Base-by-base conservation (phyloP, 1,284 basidiomycete species). In the Naganishia liquefaciens region DNA sequence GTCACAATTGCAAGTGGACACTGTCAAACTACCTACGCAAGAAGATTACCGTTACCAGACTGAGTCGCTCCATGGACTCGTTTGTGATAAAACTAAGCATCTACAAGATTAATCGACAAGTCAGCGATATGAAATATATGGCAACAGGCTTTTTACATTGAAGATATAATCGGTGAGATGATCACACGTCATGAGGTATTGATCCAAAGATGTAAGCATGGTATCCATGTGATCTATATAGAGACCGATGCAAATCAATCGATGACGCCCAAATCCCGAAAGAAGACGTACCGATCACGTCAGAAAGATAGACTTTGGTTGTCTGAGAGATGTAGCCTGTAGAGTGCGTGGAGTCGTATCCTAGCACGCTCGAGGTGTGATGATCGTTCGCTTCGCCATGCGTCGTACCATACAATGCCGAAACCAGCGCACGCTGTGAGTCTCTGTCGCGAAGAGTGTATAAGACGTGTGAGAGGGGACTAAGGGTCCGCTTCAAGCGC, bases 41-140 rank as follows among this genome's bases (percentile, higher is more conserved):
- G 69, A 79, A 79, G 13, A 79, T 73, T n/a, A 79, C 77, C 4
- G 78, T 78, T 11, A 79, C 78, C 44, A 79, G 75, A 60, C 74
- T 76, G 37, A 79, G 67, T 10, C 77, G 68, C 67, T 79, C 77
- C 77, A 79, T 79, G 21, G 75, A 76, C 42, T 73, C 74, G 69
- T 79, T 79, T 1, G 77, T 76, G 52, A 75, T 72, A 72, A 79
- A 79, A 49, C 73, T 75, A 58, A 79, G 64, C 42, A 76, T 77
- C 75, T 77, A 60, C 9, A 4, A 51, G 25, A 37, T 9, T n/a
- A 15, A 23, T 10, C 10, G 15, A 19, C 27, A 19, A 15, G 30
- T 10, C 2, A 74, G 13, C 30, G 33, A n/a, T 7, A 6, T 39
- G 7, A 21, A 27, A 23, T 23, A 5, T 49, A 21, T 27, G 25